A percentile compares a stretch with the other conserved stretches of the same genome.
These are phyloP conservation scores for Trichophyton rubrum DNA, from an alignment of 2,329 filamentous ascomycete species.

Conservation along the genomic window DNA sequence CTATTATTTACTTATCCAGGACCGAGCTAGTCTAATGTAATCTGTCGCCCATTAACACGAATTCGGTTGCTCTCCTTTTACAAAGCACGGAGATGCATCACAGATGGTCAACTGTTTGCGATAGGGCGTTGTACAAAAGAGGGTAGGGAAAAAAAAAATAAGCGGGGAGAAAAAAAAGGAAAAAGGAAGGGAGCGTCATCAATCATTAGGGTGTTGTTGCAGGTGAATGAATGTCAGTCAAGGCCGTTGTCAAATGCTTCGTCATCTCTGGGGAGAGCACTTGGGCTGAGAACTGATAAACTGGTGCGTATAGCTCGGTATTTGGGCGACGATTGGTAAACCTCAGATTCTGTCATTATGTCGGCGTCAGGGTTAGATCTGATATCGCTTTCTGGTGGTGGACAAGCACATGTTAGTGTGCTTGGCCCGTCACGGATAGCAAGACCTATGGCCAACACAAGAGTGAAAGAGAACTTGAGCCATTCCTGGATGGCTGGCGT, in stretches of 20 bases:
- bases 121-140: too few species aligned
- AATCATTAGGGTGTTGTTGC: not conserved
- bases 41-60: not conserved
- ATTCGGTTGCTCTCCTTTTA: too few species aligned
- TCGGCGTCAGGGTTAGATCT: not conserved
- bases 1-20: not conserved
- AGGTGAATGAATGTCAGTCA: not conserved
- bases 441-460: conserved; percentile 38
- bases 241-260: not conserved
- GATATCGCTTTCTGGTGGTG: not conserved
- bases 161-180: not conserved
- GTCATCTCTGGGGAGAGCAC: not conserved
- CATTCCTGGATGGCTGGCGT: conserved; percentile 18
- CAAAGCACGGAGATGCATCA: too few species aligned
- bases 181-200: not conserved
- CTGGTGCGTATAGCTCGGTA: not conserved
- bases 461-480: conserved; percentile 37
- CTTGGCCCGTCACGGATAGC: conserved; percentile 37
- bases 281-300: not conserved
- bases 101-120: too few species aligned
- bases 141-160: too few species aligned
- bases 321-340: not conserved
- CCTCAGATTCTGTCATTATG: not conserved
- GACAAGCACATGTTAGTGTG: conserved; percentile 14
- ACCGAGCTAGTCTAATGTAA: not conserved